These are phyloP conservation scores for Irpex sp. DNA, from an alignment of 1,284 basidiomycete species.

Conservation along the genomic window DNA sequence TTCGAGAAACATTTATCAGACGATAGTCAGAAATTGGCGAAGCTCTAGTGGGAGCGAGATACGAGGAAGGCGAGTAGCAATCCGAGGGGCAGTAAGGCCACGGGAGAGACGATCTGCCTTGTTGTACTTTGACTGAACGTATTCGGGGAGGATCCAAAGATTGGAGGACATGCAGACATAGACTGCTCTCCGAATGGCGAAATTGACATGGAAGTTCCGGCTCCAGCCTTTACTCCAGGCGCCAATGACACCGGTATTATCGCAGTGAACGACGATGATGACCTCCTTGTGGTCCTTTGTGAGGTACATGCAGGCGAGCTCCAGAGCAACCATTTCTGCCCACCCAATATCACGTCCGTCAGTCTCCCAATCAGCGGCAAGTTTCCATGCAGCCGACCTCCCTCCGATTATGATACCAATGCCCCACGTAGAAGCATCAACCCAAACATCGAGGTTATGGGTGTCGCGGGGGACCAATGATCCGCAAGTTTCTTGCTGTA, in stretches of 20 bases:
- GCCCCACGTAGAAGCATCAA: conserved; percentile 34
- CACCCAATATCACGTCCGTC: conserved; percentile 32
- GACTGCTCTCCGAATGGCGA: neutral
- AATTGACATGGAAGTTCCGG: conserved; percentile 31
- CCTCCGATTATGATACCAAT: conserved; percentile 31
- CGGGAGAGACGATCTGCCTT: too few relatives aligned
- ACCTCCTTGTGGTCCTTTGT: neutral
- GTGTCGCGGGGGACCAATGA: conserved; percentile 14
- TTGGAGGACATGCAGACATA: too few relatives aligned
- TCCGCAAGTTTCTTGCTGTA: conserved; percentile 12
- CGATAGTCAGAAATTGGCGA: too few relatives aligned
- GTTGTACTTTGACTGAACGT: too few relatives aligned
- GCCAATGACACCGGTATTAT: conserved; percentile 37
- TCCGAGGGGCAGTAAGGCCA: too few relatives aligned
- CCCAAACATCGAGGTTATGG: conserved; percentile 22
- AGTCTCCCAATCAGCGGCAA: conserved; percentile 24
- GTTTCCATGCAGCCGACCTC: conserved; percentile 29
- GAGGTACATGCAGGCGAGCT: conserved; percentile 22
- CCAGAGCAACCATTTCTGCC: conserved; percentile 37
- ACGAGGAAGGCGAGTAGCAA: too few relatives aligned
- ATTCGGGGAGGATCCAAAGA: too few relatives aligned
- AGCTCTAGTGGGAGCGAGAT: too few relatives aligned
- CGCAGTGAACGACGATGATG: conserved; percentile 28
- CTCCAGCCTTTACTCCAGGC: conserved; percentile 30
- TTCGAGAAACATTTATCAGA: too few relatives aligned